phyloP scores from a whole-genome alignment of 345 rosid genomes.

The Tarenaya hassleriana region DNA sequence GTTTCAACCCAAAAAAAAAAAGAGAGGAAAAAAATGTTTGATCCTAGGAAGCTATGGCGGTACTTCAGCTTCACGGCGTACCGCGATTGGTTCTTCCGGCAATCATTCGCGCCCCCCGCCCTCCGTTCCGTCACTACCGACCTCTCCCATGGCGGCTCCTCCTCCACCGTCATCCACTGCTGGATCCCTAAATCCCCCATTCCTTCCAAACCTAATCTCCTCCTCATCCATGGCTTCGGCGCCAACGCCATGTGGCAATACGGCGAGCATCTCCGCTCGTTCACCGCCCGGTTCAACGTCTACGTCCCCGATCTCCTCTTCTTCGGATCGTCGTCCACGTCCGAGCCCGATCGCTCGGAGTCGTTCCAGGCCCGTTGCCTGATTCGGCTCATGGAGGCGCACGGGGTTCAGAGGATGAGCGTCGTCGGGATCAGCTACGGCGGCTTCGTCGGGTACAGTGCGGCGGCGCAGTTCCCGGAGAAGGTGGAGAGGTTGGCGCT shows the following conservation, averaged over 20 bases:
- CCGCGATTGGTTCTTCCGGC: slow-evolving; percentile 49
- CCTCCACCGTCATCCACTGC: slow-evolving; percentile 53
- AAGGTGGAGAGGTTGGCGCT: slow-evolving; percentile 53
- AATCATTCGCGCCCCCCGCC: slow-evolving; percentile 52
- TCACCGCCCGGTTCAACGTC: slow-evolving; percentile 55
- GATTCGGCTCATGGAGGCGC: slow-evolving; percentile 45
- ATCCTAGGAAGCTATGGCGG: slow-evolving; percentile 27
- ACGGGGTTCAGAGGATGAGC: slow-evolving; percentile 39
- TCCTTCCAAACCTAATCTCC: slow-evolving; percentile 40
- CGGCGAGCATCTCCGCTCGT: slow-evolving; percentile 44
- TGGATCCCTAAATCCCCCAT: slow-evolving; percentile 52
- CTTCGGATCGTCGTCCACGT: slow-evolving; percentile 54
- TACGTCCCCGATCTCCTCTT: slow-evolving; percentile 70
- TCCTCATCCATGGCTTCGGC: slow-evolving; percentile 69
- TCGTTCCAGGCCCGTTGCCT: slow-evolving; percentile 59
- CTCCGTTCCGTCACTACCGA: slow-evolving; percentile 41
- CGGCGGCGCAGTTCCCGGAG: slow-evolving; percentile 53
- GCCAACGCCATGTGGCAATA: slow-evolving; percentile 89
- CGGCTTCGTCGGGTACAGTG: slow-evolving; percentile 70
- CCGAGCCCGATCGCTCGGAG: slow-evolving; percentile 41
- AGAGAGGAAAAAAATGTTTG: slow-evolving; percentile 26
- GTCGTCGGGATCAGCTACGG: slow-evolving; percentile 76
- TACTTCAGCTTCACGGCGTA: slow-evolving; percentile 61
- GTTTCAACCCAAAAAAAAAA: too few species aligned
- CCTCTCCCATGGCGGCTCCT: slow-evolving; percentile 38